Base-by-base conservation (phyloP, 2,329 filamentous ascomycete species). In the Dothiorella sarmentorum region DNA sequence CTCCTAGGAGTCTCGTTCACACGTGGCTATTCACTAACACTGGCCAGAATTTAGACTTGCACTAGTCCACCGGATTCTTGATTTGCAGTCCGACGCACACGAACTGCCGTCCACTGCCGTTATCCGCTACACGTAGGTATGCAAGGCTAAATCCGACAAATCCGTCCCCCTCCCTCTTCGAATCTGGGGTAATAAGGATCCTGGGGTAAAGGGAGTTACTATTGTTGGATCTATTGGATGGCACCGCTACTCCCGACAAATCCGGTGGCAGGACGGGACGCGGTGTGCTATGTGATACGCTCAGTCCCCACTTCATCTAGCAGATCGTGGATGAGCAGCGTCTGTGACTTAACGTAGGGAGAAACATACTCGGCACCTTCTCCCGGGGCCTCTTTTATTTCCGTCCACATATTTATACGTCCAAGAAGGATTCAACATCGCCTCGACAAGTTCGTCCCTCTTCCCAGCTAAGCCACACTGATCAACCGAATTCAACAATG, bases 91-190 rank as follows among this genome's bases (percentile, higher is more conserved):
- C 43, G 43, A 15, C 31, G 29, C 29, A 3, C 29, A 33, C 27
- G n/a, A 51, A 35, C 18, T 51, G 31, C 45, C 35, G 20, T 13
- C 17, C 35, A 29, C 24, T 53, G 49, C 49, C 49, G 35, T 6
- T 18, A 10, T 11, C 9, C n/a, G n/a, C n/a, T n/a, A n/a, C n/a
- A n/a, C n/a, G n/a, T n/a, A n/a, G n/a, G n/a, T n/a, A n/a, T 26
- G 5, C 31, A 40, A 40, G 49, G 24, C 49, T 53, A 53, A 53
- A 53, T 53, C 49, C 49, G 49, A 53, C 49, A 53, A 53, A 53
- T 53, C 49, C 49, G 49, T 22, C 31, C 20, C n/a, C n/a, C n/a
- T n/a, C n/a, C n/a, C n/a, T n/a, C n/a, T n/a, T 38, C n/a, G 22
- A 42, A 53, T 42, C 49, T 53, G 49, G 49, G 35, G 49, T 53